A percentile compares a stretch with the other conserved stretches of the same genome.
These are phyloP conservation scores for Neoascochyta sp. DNA, from an alignment of 2,329 filamentous ascomycete species.

Conservation along the genomic window DNA sequence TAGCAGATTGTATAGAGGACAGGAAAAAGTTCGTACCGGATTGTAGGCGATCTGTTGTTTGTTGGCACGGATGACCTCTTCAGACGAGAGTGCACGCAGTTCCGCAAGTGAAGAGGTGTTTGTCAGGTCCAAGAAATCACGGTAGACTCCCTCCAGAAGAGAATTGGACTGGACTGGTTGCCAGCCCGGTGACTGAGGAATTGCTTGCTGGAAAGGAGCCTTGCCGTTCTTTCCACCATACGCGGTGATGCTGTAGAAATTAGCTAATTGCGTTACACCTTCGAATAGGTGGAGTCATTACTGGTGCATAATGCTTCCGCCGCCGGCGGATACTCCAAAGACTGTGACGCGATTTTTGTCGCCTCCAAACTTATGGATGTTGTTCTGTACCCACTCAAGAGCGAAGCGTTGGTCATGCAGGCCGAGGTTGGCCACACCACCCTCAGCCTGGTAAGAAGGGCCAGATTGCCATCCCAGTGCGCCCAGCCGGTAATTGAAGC, in stretches of 20 bases:
- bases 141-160: constrained; percentile 30
- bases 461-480: constrained; percentile 37
- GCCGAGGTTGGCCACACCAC: constrained; percentile 34
- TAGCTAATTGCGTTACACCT: no score
- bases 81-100: constrained; percentile 29
- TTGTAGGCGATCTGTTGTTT: constrained; percentile 29
- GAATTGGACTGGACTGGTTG: constrained; percentile 21
- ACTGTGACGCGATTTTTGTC: constrained; percentile 39
- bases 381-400: constrained; percentile 40
- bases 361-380: constrained; percentile 41
- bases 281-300: no score
- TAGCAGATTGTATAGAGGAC: no score
- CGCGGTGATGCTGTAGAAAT: no score
- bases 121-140: constrained; percentile 28
- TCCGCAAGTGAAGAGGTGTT: constrained; percentile 35
- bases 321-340: constrained; percentile 39
- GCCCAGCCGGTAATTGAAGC: constrained; percentile 48
- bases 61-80: constrained; percentile 35
- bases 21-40: no score
- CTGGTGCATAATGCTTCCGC: constrained; percentile 40
- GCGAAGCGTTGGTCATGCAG: constrained; percentile 41
- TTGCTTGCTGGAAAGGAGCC: constrained; percentile 37
- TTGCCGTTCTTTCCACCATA: constrained; percentile 40
- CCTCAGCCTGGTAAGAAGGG: constrained; percentile 33
- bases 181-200: constrained; percentile 43